Evolutionary conservation across 129 eudicot genomes (phyloP), one percentile per base, ranked within the genome.

Genomic region (Flaveria linearis): DNA sequence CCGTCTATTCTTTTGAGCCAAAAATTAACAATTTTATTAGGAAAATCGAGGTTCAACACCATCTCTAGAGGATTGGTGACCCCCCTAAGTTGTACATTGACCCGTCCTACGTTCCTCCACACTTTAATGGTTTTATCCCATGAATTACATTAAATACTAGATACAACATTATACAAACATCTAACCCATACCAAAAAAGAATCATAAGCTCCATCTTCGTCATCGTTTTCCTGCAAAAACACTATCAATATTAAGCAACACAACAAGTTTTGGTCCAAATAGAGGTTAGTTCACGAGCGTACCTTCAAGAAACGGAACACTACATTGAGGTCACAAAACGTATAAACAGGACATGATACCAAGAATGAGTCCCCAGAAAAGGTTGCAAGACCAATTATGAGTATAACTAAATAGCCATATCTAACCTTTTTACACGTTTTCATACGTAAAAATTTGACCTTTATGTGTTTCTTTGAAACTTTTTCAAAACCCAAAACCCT

Each of bases 101-200:
- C 9, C 61, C 61, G 12, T 25, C 12, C 62, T 18, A 55, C 28
- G 17, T 55, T 62, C 68, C 49, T 71, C 41, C 41, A 36, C 41
- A 36, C 41, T 36, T 36, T 36, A 36, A 8, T 36, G 41, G 41
- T 36, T 36, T 33, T 36, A 36, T 36, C 41, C 20, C 52, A 46
- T 74, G 53, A 68, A 65, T 72, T 57, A 25, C 33, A 26, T 11
- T 25, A 76, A 64, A 25, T 30, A 57, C 67, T 85, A 82, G 23
- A 72, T 83, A 80, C 87, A 82, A 53, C 87, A 70, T 73, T 83
- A 77, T 76, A 80, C 84, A 86, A 77, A 76, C 18, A 68, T 72
- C 41, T 69, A 65, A 80, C 30, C 45, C 74, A 52, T 73, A 80
- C 78, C 78, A 58, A 80, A 80, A n/a, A 80, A 52, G 52, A 72